These are phyloP conservation scores for Ambrosiella xylebori DNA, from an alignment of 2,329 filamentous ascomycete genomes.

Conservation along the genomic window DNA sequence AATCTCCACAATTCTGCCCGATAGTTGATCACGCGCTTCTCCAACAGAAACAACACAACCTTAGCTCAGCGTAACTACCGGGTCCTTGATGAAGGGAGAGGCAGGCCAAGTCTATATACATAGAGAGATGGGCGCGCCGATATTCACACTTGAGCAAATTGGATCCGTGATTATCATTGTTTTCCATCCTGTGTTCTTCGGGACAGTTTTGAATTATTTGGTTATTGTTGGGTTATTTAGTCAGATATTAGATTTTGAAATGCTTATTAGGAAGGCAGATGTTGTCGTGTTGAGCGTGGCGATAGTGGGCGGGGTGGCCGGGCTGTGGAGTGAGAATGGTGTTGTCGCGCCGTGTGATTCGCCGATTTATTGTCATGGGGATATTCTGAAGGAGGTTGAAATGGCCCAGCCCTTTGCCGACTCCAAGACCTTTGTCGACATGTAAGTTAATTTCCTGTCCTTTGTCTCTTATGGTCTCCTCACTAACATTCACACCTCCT, in stretches of 20 bases:
- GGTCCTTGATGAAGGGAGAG: too few species aligned
- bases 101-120: too few species aligned
- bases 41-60: too few species aligned
- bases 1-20: too few species aligned
- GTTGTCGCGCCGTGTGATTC: conserved; percentile 43
- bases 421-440: conserved; percentile 56
- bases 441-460: conserved; percentile 26
- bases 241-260: neutral
- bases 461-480: neutral
- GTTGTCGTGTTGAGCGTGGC: neutral
- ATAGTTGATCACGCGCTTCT: too few species aligned
- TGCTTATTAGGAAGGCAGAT: neutral
- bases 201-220: neutral
- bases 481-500: conserved; percentile 10
- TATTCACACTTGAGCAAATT: too few species aligned
- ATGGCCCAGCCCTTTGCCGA: conserved; percentile 46
- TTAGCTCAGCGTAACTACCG: too few species aligned
- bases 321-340: neutral
- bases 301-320: neutral
- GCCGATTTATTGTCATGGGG: conserved; percentile 49
- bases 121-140: too few species aligned
- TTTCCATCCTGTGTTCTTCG: neutral
- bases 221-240: neutral
- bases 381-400: conserved; percentile 44
- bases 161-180: too few species aligned